Percentiles rank a stretch among this genome's conserved stretches.
These are phyloP conservation scores for Chaetomium globosum DNA, from an alignment of 2,329 filamentous ascomycete genomes.

Conservation along the genomic window DNA sequence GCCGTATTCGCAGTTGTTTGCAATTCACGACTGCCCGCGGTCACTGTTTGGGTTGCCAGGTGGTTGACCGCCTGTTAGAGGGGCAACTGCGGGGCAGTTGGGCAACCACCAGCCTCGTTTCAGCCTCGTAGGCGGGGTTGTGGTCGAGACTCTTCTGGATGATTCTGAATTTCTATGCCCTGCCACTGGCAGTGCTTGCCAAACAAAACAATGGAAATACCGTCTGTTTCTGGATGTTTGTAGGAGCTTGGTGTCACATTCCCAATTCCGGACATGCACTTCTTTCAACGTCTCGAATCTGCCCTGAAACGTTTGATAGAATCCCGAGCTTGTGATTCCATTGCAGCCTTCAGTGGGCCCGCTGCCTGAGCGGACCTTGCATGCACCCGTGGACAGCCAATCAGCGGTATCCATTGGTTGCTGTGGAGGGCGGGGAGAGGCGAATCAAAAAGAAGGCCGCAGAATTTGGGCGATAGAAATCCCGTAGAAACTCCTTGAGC, in stretches of 20 bases:
- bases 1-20: background rate
- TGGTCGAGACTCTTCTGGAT: slow-evolving; percentile 29
- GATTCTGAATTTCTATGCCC: slow-evolving; percentile 24
- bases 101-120: slow-evolving; percentile 36
- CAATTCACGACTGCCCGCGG: background rate
- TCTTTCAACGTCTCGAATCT: slow-evolving; percentile 15
- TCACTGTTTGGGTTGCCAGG: background rate
- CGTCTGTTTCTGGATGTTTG: background rate
- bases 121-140: slow-evolving; percentile 35
- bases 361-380: slow-evolving; percentile 28
- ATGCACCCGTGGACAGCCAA: slow-evolving; percentile 27
- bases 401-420: slow-evolving; percentile 25
- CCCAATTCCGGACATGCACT: background rate
- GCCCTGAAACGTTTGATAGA: slow-evolving; percentile 25
- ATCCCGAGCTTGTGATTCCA: slow-evolving; percentile 3
- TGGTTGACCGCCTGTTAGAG: slow-evolving; percentile 11
- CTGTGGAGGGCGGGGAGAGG: slow-evolving; percentile 35
- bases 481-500: slow-evolving; percentile 41
- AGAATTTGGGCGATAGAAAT: slow-evolving; percentile 43
- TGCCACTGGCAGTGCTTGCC: background rate
- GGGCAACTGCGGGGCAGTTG: slow-evolving; percentile 18
- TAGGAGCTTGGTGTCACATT: background rate
- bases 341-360: slow-evolving; percentile 32
- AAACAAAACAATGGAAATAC: background rate
- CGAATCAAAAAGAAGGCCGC: slow-evolving; percentile 37